Evolutionary conservation across 139 green algal genomes (phyloP), one percentile per base, ranked within the genome.

Genomic region (Mychonastes homosphaera): DNA sequence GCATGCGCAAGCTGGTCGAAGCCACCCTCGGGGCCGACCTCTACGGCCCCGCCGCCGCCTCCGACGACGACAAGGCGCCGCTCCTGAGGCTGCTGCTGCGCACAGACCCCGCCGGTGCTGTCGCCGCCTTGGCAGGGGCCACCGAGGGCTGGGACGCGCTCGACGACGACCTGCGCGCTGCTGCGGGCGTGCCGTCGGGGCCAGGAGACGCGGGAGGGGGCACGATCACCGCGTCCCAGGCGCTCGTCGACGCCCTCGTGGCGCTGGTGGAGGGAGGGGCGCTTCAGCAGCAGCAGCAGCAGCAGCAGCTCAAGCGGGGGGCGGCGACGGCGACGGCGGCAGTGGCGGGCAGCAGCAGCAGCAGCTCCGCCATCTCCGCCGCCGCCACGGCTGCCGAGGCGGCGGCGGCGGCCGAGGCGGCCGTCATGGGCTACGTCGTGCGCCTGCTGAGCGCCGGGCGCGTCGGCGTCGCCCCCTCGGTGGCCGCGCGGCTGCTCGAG

Each of bases 61-160:
- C 50, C 6, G 62, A 69, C 46, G 53, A 63, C 36, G 53, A 63
- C 6, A 54, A 57, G 33, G 69, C 57, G 27, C 57, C 64, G 62
- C 38, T 76, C 51, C 51, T 81, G 50, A 69, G 69, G 19, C 53
- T 56, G 35, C 58, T 81, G 58, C 58, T 81, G 13, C 77, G 72
- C 40, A 23, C 68, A 9, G 48, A 71, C 35, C 30, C 30, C 0
- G 58, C 69, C 1, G 50, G 50, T 57, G 5, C 9, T 6, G 64
- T 76, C n/a, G 28, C 16, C 19, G 67, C 78, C 51, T 61, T 82
- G 52, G 57, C 59, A 9, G 70, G 55, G 26, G 71, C 70, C 26
- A 73, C 75, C 8, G 28, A 43, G n/a, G 75, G 70, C 0, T 82
- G 75, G 70, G 70, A 82, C 61, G 75, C 75, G 9, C 64, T 82